phyloP scores from a whole-genome alignment of 1,139 yeast species.

The Ogataea hybrid region DNA sequence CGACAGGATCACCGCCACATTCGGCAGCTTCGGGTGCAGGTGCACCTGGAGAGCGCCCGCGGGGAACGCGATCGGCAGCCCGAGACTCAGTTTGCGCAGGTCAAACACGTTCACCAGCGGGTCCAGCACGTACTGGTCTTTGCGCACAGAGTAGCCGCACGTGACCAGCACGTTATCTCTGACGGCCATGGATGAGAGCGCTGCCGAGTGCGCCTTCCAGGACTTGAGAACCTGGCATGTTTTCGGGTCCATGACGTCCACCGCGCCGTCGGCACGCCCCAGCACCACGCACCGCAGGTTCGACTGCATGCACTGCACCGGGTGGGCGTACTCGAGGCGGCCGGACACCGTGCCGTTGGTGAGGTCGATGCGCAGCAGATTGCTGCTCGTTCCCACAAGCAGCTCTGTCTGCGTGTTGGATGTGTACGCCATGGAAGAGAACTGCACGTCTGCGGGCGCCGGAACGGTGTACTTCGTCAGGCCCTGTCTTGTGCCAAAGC shows the following conservation, averaged over 20 bases:
- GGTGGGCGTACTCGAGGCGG: constrained; percentile 38
- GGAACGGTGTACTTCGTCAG: constrained; percentile 41
- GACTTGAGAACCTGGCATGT: constrained; percentile 51
- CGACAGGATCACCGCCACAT: constrained; percentile 73
- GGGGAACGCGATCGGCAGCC: constrained; percentile 84
- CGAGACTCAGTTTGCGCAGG: constrained; percentile 65
- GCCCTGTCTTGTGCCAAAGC: constrained; percentile 60
- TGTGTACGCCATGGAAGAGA: constrained; percentile 35
- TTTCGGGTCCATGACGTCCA: constrained; percentile 76
- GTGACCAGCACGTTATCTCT: constrained; percentile 76
- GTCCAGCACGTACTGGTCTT: constrained; percentile 55
- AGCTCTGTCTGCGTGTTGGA: constrained; percentile 40
- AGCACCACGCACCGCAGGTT: constrained; percentile 50
- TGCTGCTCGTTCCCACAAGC: constrained; percentile 43
- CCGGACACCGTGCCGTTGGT: constrained; percentile 47
- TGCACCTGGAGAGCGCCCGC: constrained; percentile 86
- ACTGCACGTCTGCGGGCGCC: constrained; percentile 32
- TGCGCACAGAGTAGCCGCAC: constrained; percentile 73
- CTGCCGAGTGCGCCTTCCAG: constrained; percentile 72
- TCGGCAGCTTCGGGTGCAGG: constrained; percentile 84
- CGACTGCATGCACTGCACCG: constrained; percentile 38
- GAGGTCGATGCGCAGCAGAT: constrained; percentile 53
- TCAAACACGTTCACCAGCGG: constrained; percentile 86
- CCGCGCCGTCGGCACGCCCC: constrained; percentile 65
- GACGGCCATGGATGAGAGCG: constrained; percentile 74